Conservation (phyloP, 345 rosid genomes). For the Gossypium herbaceum region DNA sequence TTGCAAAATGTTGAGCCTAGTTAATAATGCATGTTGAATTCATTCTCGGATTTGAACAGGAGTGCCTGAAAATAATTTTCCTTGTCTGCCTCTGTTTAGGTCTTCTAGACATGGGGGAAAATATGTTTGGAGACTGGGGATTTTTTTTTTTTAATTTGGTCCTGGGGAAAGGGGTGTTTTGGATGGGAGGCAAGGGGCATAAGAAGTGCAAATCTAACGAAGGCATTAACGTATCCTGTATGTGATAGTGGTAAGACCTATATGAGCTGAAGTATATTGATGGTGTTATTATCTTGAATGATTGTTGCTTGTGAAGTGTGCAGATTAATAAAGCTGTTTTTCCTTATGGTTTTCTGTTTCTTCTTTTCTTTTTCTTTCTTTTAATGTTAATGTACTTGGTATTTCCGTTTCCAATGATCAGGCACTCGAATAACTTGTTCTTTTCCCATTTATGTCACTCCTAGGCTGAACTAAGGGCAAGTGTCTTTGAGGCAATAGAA, state of each 20-base stretch:
- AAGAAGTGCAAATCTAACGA: neutral
- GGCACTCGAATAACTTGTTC: neutral
- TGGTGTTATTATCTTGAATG: neutral
- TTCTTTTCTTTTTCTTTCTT: neutral
- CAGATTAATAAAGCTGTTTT: neutral
- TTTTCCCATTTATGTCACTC: neutral
- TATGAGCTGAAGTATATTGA: neutral
- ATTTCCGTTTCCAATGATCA: neutral
- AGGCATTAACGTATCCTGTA: neutral
- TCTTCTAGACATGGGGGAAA: neutral
- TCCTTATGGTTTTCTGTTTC: neutral
- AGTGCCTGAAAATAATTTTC: neutral
- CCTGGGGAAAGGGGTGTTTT: neutral
- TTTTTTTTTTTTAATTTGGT: neutral
- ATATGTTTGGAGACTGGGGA: no score
- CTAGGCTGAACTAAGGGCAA: constrained; percentile 95
- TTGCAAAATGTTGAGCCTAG: neutral
- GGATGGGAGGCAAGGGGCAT: neutral
- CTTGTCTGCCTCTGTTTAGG: neutral
- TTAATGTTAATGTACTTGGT: neutral
- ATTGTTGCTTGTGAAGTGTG: neutral
- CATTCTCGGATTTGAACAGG: neutral
- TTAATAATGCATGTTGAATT: neutral
- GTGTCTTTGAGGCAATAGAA: constrained; percentile 97
- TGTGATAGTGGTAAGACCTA: neutral